Evolutionary conservation across 371 early-diverging fungal species (phyloP).

Genomic region (Rhizomucor miehei): DNA sequence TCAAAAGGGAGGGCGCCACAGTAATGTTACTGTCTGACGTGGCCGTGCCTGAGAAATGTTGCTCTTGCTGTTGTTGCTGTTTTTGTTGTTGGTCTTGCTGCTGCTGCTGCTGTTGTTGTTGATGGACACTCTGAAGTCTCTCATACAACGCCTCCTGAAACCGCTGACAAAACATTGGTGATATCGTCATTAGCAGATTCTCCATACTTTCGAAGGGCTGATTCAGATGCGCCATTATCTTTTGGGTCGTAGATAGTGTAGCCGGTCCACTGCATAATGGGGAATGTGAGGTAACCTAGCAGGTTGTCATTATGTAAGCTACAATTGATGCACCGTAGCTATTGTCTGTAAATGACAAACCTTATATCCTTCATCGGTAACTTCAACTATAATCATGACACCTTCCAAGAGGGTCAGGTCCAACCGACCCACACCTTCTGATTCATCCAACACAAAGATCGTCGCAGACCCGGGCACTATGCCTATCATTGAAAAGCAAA

Average conservation of each 20-base stretch:
- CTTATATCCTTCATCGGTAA: slow-evolving; percentile 30
- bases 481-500: background rate
- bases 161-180: slow-evolving; percentile 30
- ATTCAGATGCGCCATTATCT: slow-evolving; percentile 19
- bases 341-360: slow-evolving; percentile 9
- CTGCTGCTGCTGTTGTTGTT: background rate
- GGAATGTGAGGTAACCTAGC: slow-evolving; percentile 24
- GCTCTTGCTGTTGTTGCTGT: too few species aligned
- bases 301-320: background rate
- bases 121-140: slow-evolving; percentile 20
- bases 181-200: slow-evolving; percentile 32
- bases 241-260: slow-evolving; percentile 15
- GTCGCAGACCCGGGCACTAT: slow-evolving; percentile 47
- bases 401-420: slow-evolving; percentile 41
- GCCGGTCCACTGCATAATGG: slow-evolving; percentile 14
- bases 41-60: too few species aligned
- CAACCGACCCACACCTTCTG: slow-evolving; percentile 24
- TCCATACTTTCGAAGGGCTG: slow-evolving; percentile 37
- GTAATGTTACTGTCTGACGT: too few species aligned
- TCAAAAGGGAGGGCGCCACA: too few species aligned
- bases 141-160: slow-evolving; percentile 30
- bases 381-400: slow-evolving; percentile 37
- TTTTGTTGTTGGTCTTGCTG: background rate
- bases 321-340: background rate
- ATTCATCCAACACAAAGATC: slow-evolving; percentile 36